Base-by-base conservation (phyloP, 148 eudicot species). In the Camellia japonica region DNA sequence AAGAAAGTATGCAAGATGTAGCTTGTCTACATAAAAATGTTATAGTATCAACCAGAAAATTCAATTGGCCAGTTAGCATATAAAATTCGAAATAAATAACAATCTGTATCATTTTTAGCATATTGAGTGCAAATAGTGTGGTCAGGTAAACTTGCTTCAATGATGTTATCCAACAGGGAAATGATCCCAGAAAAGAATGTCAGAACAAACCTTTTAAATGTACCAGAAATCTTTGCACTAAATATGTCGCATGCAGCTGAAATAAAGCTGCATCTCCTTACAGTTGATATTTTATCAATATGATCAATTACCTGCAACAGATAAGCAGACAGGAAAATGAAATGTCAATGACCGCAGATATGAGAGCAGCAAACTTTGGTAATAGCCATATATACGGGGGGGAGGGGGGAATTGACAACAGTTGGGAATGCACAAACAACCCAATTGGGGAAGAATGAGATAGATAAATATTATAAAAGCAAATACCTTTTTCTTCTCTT, bases 161-260 rank as follows among this genome's bases (percentile, higher is more conserved):
- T 61, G 56, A 72, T 14, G n/a, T 60, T 42, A 46, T 16, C 74
- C 16, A 70, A 54, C 14, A 51, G 20, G 76, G 55, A 18, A 76
- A 55, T 3, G 6, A 38, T 59, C 54, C 42, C 47, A 46, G 23
- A 69, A 47, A 52, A 72, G 62, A 77, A 19, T 54, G 65, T 75
- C 69, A 23, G 70, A 83, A 84, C 85, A 70, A 84, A 88, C 98
- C 98, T 93, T 90, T 88, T 95, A 75, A 95, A 90, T 82, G 97
- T 93, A 76, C 98, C 98, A 63, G 98, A 95, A 78, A 95, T 82
- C 84, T 95, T 95, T 51, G 98, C 95, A 84, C 86, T 85, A 66
- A 95, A 93, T 76, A 95, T 90, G 78, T 93, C 96, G 43, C 83
- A 38, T 74, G 98, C 97, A 77, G 97, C 98, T 79, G 94, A 87